Base-by-base conservation (phyloP, 768 basidiomycete genomes). In the Rubroboletus pulcherrimus region DNA sequence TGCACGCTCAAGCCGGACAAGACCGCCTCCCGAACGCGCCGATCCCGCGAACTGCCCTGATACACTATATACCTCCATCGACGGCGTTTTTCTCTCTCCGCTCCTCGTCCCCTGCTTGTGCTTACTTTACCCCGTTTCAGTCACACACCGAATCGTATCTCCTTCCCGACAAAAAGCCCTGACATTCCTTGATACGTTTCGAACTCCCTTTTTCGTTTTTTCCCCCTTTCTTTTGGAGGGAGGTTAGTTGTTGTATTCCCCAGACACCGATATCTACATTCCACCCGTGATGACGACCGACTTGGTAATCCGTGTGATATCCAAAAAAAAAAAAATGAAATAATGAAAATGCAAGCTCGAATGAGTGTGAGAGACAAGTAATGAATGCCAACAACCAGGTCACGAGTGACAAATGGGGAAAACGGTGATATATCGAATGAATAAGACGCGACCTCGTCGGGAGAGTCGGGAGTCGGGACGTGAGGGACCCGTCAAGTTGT, bases 1-100 rank as follows among this genome's bases (percentile, higher is more conserved):
- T 92, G 91, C 70, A 79, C 83, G 2, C 73, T 93, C 53, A 89
- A 86, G 63, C 76, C 79, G 6, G 89, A 91, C 62, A 69, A 73
- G 29, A 63, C 76, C 0, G 62, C 35, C 7, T 71, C 73, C 35
- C 82, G 83, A 19, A 71, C 75, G 8, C 75, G 75, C 39, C 75
- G 77, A 21, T 79, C 78, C 4, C 72, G 76, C 42, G 78, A 80
- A 39, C 50, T 66, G 29, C 12, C 44, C 29, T 58, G 45, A 50
- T 12, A 26, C 14, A 21, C 3, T 2, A 41, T 8, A 24, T 15
- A 24, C 14, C 4, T 26, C 15, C 1, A 39, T 42, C 41, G 21
- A 7, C 35, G 7, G 15, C 35, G 15, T 26, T 26, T 26, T 26
- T 26, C 26, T 5, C 26, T 26, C 26, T 26, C 5, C 26, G 26